These are phyloP conservation scores for Candida glaebosa DNA, from an alignment of 805 yeast species.

Conservation along the genomic window DNA sequence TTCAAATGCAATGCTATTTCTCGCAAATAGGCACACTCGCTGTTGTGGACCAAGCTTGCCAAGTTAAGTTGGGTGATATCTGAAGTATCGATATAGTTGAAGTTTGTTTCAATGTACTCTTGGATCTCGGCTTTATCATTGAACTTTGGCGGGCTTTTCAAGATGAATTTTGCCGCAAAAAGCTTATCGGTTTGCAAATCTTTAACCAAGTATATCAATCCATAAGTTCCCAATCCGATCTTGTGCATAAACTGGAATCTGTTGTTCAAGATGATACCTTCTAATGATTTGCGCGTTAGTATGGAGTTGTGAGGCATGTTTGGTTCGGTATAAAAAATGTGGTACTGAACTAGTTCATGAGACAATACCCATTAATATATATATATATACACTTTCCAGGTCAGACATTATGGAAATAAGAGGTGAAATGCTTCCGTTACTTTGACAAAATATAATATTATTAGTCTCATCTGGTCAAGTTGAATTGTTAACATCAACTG, in stretches of 20 bases:
- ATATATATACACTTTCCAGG: no score
- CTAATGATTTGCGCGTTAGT: background rate
- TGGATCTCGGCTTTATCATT: conserved; percentile 30
- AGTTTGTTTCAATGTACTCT: conserved; percentile 18
- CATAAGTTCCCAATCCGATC: conserved; percentile 85
- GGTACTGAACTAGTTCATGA: no score
- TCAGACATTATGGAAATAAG: no score
- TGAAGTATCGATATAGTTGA: conserved; percentile 14
- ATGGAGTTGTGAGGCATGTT: background rate
- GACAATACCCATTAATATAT: no score
- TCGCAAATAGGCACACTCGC: conserved; percentile 38
- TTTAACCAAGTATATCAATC: conserved; percentile 68
- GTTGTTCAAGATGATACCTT: conserved; percentile 16
- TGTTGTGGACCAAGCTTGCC: conserved; percentile 21
- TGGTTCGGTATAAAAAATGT: no score
- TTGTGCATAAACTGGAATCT: conserved; percentile 44
- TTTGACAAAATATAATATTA: no score
- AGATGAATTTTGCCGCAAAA: conserved; percentile 70
- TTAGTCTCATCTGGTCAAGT: no score
- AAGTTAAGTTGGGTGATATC: conserved; percentile 20
- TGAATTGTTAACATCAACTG: background rate
- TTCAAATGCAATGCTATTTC: conserved; percentile 73
- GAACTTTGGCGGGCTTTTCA: conserved; percentile 42
- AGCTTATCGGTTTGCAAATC: conserved; percentile 47
- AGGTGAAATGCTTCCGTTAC: no score